These are phyloP conservation scores for Echria macrotheca DNA, from an alignment of 495 filamentous ascomycete species.

Conservation along the genomic window DNA sequence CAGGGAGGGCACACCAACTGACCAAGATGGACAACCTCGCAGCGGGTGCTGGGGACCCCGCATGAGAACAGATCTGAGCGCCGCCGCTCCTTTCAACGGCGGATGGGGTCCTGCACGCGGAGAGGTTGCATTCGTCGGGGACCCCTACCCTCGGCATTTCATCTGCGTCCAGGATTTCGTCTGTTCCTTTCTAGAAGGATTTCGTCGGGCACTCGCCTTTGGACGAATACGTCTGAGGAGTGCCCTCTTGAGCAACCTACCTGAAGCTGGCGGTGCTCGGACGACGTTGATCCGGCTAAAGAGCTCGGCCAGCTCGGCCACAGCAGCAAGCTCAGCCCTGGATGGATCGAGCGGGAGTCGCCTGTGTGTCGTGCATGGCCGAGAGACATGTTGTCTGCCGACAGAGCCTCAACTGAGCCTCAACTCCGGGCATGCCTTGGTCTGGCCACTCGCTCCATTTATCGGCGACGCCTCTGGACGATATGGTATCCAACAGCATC, in stretches of 20 bases:
- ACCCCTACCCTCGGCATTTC: slow-evolving; percentile 11
- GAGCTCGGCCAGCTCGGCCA: no score
- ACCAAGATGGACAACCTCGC: no score
- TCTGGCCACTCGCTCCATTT: no score
- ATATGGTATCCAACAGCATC: no score
- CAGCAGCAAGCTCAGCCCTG: no score
- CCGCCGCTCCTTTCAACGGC: background rate
- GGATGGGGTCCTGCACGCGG: background rate
- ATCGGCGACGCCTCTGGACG: no score
- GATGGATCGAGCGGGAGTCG: no score
- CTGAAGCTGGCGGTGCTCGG: background rate
- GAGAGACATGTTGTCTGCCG: no score
- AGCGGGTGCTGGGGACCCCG: slow-evolving; percentile 11
- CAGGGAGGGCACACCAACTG: background rate
- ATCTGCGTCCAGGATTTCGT: background rate
- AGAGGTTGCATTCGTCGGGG: slow-evolving; percentile 14
- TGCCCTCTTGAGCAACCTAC: slow-evolving; percentile 2
- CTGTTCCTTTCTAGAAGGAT: background rate
- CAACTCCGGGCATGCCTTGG: background rate
- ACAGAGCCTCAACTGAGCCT: slow-evolving; percentile 8
- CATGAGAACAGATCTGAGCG: slow-evolving; percentile 17
- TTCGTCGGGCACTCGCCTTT: background rate
- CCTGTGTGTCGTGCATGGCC: no score
- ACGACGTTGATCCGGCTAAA: slow-evolving; percentile 3
- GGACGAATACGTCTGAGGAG: slow-evolving; percentile 1